Evolutionary conservation across 495 filamentous ascomycete species (phyloP).

Genomic region (Penicillium robsamsonii): DNA sequence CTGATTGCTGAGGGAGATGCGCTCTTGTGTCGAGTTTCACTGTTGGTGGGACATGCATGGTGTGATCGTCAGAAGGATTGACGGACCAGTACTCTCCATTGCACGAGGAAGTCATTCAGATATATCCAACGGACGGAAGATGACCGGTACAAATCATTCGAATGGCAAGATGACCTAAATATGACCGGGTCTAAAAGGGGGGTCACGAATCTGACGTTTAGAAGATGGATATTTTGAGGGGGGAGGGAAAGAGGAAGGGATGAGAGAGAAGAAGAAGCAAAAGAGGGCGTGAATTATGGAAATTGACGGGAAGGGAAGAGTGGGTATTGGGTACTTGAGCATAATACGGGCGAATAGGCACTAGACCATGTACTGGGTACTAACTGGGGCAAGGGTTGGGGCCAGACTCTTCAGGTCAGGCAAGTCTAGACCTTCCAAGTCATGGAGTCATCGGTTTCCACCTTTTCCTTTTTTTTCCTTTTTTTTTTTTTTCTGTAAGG

Average conservation of each 20-base stretch:
- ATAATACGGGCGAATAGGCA: slow-evolving; percentile 5
- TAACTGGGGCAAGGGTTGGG: slow-evolving; percentile 7
- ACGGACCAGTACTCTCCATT: slow-evolving; percentile 39
- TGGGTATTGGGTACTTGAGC: slow-evolving; percentile 21
- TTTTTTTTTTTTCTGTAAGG: slow-evolving; percentile 3
- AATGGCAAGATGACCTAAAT: not conserved
- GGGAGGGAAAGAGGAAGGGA: slow-evolving; percentile 13
- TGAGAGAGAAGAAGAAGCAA: slow-evolving; percentile 12
- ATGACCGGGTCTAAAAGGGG: not conserved
- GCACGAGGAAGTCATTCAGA: slow-evolving; percentile 39
- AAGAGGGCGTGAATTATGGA: slow-evolving; percentile 16
- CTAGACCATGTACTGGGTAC: slow-evolving; percentile 19
- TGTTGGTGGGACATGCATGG: slow-evolving; percentile 30
- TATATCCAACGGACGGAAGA: slow-evolving; percentile 21
- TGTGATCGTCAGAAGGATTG: slow-evolving; percentile 27
- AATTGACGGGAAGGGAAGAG: slow-evolving; percentile 17
- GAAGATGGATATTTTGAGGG: slow-evolving; percentile 4
- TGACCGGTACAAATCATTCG: slow-evolving; percentile 14
- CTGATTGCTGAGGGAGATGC: slow-evolving; percentile 17
- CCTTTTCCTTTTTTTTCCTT: not conserved
- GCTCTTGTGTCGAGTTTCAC: slow-evolving; percentile 22
- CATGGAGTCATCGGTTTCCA: slow-evolving; percentile 28
- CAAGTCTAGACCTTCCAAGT: slow-evolving; percentile 26
- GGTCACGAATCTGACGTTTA: slow-evolving; percentile 8
- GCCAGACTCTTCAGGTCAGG: slow-evolving; percentile 18